Conservation (phyloP, 495 filamentous ascomycete genomes). For the Antarctomyces pellizariae region DNA sequence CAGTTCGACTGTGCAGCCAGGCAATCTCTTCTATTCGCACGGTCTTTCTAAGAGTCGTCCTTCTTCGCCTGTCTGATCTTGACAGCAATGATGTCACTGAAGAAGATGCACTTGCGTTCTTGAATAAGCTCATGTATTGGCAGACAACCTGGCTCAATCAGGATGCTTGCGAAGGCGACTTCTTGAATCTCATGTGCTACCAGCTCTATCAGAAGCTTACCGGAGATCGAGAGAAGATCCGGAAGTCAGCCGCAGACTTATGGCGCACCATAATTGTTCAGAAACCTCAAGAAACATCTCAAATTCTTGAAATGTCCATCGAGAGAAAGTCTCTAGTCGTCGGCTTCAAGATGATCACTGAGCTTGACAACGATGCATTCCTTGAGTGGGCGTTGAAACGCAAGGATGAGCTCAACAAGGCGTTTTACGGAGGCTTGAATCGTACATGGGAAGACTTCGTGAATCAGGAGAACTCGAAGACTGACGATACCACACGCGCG, state of each 20-base stretch:
- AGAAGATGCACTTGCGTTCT: constrained; percentile 34
- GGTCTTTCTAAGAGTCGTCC: constrained; percentile 48
- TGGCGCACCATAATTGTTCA: constrained; percentile 86
- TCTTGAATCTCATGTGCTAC: constrained; percentile 68
- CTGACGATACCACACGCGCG: constrained; percentile 41
- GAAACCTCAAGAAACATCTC: constrained; percentile 62
- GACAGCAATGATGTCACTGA: constrained; percentile 35
- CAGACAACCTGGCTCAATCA: constrained; percentile 70
- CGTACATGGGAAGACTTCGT: constrained; percentile 74
- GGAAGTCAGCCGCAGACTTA: constrained; percentile 56
- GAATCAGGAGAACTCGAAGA: constrained; percentile 48
- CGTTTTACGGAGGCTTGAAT: constrained; percentile 60
- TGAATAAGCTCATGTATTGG: constrained; percentile 83
- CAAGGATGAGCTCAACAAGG: constrained; percentile 48
- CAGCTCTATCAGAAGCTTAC: constrained; percentile 69
- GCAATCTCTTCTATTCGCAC: constrained; percentile 48
- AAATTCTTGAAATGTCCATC: constrained; percentile 37
- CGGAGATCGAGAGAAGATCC: constrained; percentile 33
- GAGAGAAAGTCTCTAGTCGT: constrained; percentile 49
- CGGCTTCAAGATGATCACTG: constrained; percentile 64
- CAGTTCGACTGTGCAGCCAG: constrained; percentile 67
- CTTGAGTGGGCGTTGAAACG: constrained; percentile 71
- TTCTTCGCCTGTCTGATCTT: constrained; percentile 65
- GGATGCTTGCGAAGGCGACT: constrained; percentile 47
- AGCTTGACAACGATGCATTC: constrained; percentile 71